Percentiles rank a stretch among this genome's conserved stretches.
phyloP scores from a whole-genome alignment of 345 rosid species.

The Bretschneidera sinensis region DNA sequence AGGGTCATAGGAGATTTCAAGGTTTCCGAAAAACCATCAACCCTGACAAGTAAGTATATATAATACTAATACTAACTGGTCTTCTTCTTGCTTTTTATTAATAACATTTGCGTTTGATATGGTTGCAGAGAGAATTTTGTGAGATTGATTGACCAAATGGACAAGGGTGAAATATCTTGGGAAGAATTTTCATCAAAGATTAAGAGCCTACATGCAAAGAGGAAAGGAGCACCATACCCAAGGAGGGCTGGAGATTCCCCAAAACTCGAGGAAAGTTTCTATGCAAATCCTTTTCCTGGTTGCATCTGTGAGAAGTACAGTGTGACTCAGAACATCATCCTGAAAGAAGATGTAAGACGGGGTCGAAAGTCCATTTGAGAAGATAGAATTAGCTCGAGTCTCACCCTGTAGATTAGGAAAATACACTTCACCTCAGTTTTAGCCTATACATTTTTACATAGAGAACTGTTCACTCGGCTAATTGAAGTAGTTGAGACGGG shows the following conservation, averaged over 20 bases:
- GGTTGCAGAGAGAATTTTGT: slow-evolving; percentile 49
- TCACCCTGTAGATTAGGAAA: slow-evolving; percentile 2
- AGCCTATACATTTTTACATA: not conserved
- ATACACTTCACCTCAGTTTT: not conserved
- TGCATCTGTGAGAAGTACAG: no score
- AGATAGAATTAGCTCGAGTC: not conserved
- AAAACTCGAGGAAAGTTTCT: slow-evolving; percentile 55
- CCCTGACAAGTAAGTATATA: slow-evolving; percentile 50
- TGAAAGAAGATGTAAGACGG: not conserved
- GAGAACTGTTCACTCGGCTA: not conserved
- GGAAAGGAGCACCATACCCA: slow-evolving; percentile 45
- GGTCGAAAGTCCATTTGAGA: not conserved
- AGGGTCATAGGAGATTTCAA: slow-evolving; percentile 62
- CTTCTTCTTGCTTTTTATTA: not conserved
- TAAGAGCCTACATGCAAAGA: slow-evolving; percentile 39
- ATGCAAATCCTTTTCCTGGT: slow-evolving; percentile 74
- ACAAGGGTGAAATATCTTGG: slow-evolving; percentile 41
- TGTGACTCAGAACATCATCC: no score
- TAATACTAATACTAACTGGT: not conserved
- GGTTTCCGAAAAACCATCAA: slow-evolving; percentile 66
- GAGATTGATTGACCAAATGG: slow-evolving; percentile 50
- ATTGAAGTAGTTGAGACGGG: no score
- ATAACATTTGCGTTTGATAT: not conserved
- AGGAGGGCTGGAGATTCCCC: slow-evolving; percentile 36
- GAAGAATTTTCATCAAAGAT: slow-evolving; percentile 39